Evolutionary conservation across 2,329 filamentous ascomycete genomes (phyloP), one percentile per base, ranked within the genome.

Genomic region (Sporothrix curviconia): DNA sequence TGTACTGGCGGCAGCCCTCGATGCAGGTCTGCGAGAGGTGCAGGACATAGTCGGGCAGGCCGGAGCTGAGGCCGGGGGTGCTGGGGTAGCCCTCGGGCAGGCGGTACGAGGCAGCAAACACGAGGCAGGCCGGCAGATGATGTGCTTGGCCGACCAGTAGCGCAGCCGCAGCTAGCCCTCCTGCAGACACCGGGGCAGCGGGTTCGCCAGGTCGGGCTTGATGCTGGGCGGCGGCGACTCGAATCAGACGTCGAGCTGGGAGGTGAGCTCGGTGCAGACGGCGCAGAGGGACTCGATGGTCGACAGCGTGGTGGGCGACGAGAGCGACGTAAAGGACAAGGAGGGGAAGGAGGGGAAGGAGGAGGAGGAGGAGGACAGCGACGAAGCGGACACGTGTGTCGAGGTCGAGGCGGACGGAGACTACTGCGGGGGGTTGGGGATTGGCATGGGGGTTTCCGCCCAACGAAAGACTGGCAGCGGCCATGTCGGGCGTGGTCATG

Each of bases 191-290:
- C 19, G 44, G 9, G 44, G 44, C 3, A 7, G 22, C 4, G 24
- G 24, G 25, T 17, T 25, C 11, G 7, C 5, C 12, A 67, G 32
- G 32, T 67, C 62, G 1, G 65, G 65, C 47, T 63, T 65, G 34
- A 67, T 66, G 25, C 53, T 52, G 1, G 58, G 60, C 1, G 65
- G 65, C 9, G 66, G 57, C 7, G 60, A 59, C 3, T 64, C 62
- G 39, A 65, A 67, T 64, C 64, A 66, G 9, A 59, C 59, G n/a
- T 66, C 62, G 14, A 66, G 63, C 43, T 66, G 64, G 3, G 60
- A 58, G 11, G 53, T 59, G 7, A 66, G 60, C 43, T 66, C 65
- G 28, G 44, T 59, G 24, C 61, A 63, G 15, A 66, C 59, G 7
- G 61, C 37, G 2, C 62, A 36, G 11, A 64, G 56, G 9, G 65